Conservation (phyloP, 169 alveolate species). For the Cyclospora cayetanensis region DNA sequence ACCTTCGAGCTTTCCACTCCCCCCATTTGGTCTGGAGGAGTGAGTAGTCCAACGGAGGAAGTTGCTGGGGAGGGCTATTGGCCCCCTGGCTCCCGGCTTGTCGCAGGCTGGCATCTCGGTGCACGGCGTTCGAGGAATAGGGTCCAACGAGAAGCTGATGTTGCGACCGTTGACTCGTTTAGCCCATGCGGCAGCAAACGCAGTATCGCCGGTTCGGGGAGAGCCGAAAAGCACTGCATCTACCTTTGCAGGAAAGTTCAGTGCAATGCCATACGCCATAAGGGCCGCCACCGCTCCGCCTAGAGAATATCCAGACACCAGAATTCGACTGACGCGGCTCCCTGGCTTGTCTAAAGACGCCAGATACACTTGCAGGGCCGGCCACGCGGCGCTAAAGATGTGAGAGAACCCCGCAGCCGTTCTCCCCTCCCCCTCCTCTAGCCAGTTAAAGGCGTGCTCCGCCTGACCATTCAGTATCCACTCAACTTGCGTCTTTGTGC, state of each 20-base stretch:
- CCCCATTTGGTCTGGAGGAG: constrained; percentile 50
- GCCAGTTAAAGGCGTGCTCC: constrained; percentile 44
- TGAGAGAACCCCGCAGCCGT: constrained; percentile 65
- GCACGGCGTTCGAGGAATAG: constrained; percentile 61
- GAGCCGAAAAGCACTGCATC: constrained; percentile 69
- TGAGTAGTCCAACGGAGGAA: background rate
- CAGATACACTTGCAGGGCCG: constrained; percentile 68
- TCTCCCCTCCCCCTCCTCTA: constrained; percentile 58
- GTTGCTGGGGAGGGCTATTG: constrained; percentile 40
- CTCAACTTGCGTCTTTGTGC: constrained; percentile 67
- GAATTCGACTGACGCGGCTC: constrained; percentile 33
- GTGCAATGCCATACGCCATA: constrained; percentile 61
- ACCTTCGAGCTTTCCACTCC: constrained; percentile 28
- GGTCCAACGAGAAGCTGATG: constrained; percentile 39
- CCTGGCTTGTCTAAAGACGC: constrained; percentile 45
- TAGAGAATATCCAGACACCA: constrained; percentile 67
- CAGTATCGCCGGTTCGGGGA: constrained; percentile 69
- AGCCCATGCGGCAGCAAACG: constrained; percentile 61
- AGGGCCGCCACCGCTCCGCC: constrained; percentile 73
- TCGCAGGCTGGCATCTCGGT: constrained; percentile 66
- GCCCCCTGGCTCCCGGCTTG: constrained; percentile 39
- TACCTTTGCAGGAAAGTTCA: constrained; percentile 31
- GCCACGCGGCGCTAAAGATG: constrained; percentile 69
- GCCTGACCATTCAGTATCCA: constrained; percentile 65
- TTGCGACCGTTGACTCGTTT: constrained; percentile 66